Base-by-base conservation (phyloP, 306 rosid genomes). In the Comarum palustre region DNA sequence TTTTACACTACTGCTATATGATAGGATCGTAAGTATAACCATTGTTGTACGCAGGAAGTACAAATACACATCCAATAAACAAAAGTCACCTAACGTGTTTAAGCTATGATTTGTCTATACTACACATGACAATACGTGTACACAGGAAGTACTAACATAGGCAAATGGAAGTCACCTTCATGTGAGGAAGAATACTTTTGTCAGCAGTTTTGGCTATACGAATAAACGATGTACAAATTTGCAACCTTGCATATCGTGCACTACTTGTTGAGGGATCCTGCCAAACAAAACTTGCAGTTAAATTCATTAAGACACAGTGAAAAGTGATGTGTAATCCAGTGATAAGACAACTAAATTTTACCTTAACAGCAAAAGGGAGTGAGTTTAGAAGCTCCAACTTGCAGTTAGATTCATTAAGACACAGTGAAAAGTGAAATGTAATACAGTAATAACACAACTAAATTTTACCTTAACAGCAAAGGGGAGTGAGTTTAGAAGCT, bases 121-220 rank as follows among this genome's bases (percentile, higher is more conserved):
- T 17, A 16, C 14, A 19, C 0, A 19, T 22, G 24, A 38, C n/a
- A 39, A 62, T 19, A 63, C 22, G 14, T 16, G 66, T 55, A 10
- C 52, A 71, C 64, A 52, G 59, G 61, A 52, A 17, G 60, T 16
- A 24, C 27, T 38, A 22, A 20, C 15, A 38, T 54, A 71, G n/a
- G 41, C 29, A 82, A 80, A 24, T 11, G 38, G 66, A 46, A 71
- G 42, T 73, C 69, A 91, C 99, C 97, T 94, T 94, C 99, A 94
- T 91, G 81, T 94, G 99, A 80, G 99, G 99, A 82, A 94, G 84
- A 76, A 91, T 80, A 77, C 96, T 88, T 88, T 84, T 89, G 80
- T 91, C 96, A 76, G 97, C 91, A 63, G 97, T 79, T 84, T 94
- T 94, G 41, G 99, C 96, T 45, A 91, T 89, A 79, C 96, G 92